Conservation (phyloP, 768 basidiomycete species). For the Clavaria fumosa region DNA sequence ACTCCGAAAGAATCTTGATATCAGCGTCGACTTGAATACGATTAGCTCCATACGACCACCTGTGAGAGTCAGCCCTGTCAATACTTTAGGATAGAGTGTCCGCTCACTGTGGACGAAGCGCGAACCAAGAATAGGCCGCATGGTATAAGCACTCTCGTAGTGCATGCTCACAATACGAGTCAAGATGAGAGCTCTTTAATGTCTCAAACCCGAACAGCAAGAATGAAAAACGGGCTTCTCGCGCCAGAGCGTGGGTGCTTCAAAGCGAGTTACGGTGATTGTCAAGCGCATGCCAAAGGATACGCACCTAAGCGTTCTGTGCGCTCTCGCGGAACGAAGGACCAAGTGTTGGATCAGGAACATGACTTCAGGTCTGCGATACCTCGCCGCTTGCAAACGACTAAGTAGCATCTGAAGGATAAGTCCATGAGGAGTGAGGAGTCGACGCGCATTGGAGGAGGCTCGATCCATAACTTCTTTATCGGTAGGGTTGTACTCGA, state of each 20-base stretch:
- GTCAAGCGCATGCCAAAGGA: not conserved
- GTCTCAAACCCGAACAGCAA: conserved; percentile 89
- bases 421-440: conserved; percentile 71
- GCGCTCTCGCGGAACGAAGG: conserved; percentile 58
- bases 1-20: conserved; percentile 74
- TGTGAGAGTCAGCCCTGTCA: conserved; percentile 17
- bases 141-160: conserved; percentile 64
- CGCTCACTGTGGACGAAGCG: conserved; percentile 79
- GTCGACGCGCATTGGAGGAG: conserved; percentile 48
- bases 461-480: conserved; percentile 68
- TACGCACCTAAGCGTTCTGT: conserved; percentile 60
- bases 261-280: not conserved
- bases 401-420: conserved; percentile 82
- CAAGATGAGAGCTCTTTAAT: conserved; percentile 74
- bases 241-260: conserved; percentile 84
- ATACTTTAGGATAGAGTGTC: not conserved
- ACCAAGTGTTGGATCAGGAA: conserved; percentile 75
- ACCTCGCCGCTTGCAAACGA: conserved; percentile 85
- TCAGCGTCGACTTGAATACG: conserved; percentile 83
- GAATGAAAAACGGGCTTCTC: conserved; percentile 83
- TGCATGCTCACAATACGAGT: conserved; percentile 62
- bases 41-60: conserved; percentile 95
- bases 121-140: conserved; percentile 84
- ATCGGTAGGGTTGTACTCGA: conserved; percentile 84
- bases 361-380: conserved; percentile 73